phyloP scores from a whole-genome alignment of 2,329 filamentous ascomycete species.

The Gnomoniopsis smithogilvyi region DNA sequence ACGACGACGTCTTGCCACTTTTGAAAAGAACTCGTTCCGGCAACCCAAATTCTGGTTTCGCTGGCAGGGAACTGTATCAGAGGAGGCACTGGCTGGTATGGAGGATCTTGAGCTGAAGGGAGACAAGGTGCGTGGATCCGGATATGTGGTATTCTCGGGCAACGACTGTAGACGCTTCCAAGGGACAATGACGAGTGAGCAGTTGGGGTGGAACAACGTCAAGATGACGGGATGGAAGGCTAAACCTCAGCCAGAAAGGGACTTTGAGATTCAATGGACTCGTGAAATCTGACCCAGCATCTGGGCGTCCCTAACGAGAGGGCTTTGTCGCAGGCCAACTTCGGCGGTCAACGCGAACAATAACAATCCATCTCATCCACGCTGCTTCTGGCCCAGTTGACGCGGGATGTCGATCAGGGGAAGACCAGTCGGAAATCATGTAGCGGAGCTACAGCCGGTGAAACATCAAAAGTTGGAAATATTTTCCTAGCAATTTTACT shows the following conservation, averaged over 20 bases:
- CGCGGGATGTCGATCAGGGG: no score
- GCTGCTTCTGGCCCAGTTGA: no score
- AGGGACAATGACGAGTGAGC: constrained; percentile 22
- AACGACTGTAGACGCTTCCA: constrained; percentile 24
- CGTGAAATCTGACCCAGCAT: not conserved
- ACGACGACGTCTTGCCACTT: constrained; percentile 19
- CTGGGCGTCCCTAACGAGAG: no score
- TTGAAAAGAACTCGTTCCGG: constrained; percentile 24
- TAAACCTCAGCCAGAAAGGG: constrained; percentile 16
- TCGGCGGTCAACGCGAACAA: no score
- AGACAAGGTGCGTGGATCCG: constrained; percentile 15
- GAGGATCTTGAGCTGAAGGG: not conserved
- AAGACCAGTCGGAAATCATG: not conserved
- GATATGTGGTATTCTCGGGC: constrained; percentile 24
- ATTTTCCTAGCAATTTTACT: not conserved
- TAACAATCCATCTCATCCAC: no score
- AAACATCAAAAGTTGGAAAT: not conserved
- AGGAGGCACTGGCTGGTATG: not conserved
- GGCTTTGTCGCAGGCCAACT: not conserved
- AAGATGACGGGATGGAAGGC: constrained; percentile 20
- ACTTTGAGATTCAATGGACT: constrained; percentile 21
- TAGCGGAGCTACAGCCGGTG: not conserved
- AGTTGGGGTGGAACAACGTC: constrained; percentile 22
- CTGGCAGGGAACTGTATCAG: constrained; percentile 16
- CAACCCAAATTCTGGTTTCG: constrained; percentile 25